Evolutionary conservation across 495 filamentous ascomycete genomes (phyloP).

Genomic region (Aspergillus heteromorphus): DNA sequence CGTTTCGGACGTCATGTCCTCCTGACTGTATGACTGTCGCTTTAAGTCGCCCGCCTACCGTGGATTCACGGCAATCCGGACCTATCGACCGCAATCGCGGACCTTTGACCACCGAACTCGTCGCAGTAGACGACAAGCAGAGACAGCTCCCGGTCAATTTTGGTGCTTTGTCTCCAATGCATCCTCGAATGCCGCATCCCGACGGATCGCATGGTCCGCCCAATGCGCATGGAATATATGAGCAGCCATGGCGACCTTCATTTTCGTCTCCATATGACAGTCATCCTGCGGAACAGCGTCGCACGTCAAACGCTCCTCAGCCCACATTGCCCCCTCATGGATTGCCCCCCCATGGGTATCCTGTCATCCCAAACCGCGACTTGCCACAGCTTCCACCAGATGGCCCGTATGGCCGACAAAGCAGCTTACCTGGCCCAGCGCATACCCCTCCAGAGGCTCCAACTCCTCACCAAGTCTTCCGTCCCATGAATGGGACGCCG

Average conservation of each 20-base stretch:
- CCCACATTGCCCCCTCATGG: constrained; percentile 25
- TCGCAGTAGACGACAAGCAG: constrained; percentile 20
- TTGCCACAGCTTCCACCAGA: constrained; percentile 37
- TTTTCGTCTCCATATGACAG: constrained; percentile 29
- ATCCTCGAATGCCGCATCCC: constrained; percentile 31
- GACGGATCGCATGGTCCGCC: constrained; percentile 26
- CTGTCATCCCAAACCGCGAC: constrained; percentile 31
- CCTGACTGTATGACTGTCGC: constrained; percentile 19
- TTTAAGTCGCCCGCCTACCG: constrained; percentile 11
- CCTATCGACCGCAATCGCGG: constrained; percentile 9
- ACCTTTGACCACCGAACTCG: constrained; percentile 16
- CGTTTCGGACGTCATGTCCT: constrained; percentile 17
- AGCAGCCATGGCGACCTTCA: constrained; percentile 29
- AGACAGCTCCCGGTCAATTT: constrained; percentile 12
- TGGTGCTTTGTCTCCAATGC: constrained; percentile 22
- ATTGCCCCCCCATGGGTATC: constrained; percentile 29
- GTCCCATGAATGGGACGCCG: constrained; percentile 32
- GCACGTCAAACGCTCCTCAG: constrained; percentile 26
- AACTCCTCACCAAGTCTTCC: constrained; percentile 23
- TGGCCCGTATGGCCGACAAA: constrained; percentile 32
- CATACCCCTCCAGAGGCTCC: constrained; percentile 24
- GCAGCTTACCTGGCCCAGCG: constrained; percentile 27
- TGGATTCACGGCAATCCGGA: constrained; percentile 15
- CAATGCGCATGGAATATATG: constrained; percentile 25
- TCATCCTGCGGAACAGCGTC: constrained; percentile 30